phyloP scores from a whole-genome alignment of 164 flowering plant genomes.

The Vitis labrusca region DNA sequence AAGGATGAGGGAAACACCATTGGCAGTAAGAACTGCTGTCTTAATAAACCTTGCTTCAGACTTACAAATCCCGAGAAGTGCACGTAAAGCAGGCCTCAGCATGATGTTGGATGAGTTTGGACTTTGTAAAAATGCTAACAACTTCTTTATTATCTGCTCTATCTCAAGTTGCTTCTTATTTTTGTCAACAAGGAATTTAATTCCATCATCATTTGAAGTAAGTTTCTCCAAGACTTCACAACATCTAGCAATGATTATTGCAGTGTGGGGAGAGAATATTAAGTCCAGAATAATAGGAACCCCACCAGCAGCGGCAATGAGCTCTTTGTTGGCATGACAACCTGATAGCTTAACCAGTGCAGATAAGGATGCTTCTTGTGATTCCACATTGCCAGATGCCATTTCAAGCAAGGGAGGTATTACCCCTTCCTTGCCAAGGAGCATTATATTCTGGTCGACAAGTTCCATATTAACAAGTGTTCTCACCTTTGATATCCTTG shows the following conservation, averaged over 20 bases:
- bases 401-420: constrained; percentile 61
- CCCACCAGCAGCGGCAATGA: constrained; percentile 55
- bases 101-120: constrained; percentile 25
- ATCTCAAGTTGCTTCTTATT: constrained; percentile 43
- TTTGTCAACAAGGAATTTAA: constrained; percentile 51
- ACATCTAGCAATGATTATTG: constrained; percentile 40
- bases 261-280: constrained; percentile 35
- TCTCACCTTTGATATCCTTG: constrained; percentile 43
- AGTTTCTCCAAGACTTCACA: constrained; percentile 55
- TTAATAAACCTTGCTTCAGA: constrained; percentile 45
- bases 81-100: constrained; percentile 45
- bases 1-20: constrained; percentile 55
- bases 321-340: constrained; percentile 47
- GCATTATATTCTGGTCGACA: constrained; percentile 37
- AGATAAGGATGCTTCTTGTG: constrained; percentile 46
- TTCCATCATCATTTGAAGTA: constrained; percentile 51
- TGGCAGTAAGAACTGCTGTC: constrained; percentile 44
- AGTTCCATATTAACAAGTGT: constrained; percentile 47
- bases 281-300: constrained; percentile 45
- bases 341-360: constrained; percentile 46
- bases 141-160: constrained; percentile 33
- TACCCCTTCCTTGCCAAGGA: constrained; percentile 64
- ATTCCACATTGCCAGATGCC: constrained; percentile 45
- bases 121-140: constrained; percentile 48
- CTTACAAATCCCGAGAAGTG: constrained; percentile 55